Base-by-base conservation (phyloP, 768 basidiomycete species). In the Lentinula edodes region DNA sequence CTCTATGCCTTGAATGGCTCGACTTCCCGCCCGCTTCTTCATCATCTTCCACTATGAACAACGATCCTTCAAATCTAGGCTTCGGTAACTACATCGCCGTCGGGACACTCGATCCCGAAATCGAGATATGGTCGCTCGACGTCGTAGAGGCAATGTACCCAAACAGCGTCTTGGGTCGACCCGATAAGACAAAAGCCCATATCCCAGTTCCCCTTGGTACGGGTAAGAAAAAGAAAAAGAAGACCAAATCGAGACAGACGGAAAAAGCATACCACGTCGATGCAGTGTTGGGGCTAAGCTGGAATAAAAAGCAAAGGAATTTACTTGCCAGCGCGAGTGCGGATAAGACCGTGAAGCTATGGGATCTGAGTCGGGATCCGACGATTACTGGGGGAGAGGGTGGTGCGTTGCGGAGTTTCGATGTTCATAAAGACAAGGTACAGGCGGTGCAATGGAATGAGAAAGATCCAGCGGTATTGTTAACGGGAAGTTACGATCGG, bases 1-100 rank as follows among this genome's bases (percentile, higher is more conserved):
- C 97, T 8, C 88, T 99, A 62, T 98, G 96, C 68, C 90, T 99
- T 61, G 97, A 99, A 80, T 99, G 97, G 97, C 88, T 98, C 62
- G 93, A 98, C 72, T 98, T 94, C 73, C 84, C 89, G n/a, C 91
- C 93, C 23, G 74, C 87, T 62, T 75, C 87, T 61, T 72, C 80
- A 32, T 78, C 79, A 28, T 55, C 54, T 5, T 45, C 43, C 15
- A 65, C 76, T 62, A 64, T 73, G 66, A 62, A 72, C 58, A 71
- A 72, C 48, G 64, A 72, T 61, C 60, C 68, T 58, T 15, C 69
- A 59, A 64, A 61, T 10, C 58, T 73, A n/a, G 72, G 75, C 6
- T 82, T 85, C 56, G 94, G 94, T 6, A 96, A 89, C 71, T 98
- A 91, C 73, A 88, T 99, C 66, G 97, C 97, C 1, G 95, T 99